Conservation (phyloP, 129 eudicot genomes). For the sunflower (Helianthus annuus) region HanXRQr2.0-SUNRISE NC_035433.2:90914193-90914692, state of each 20-base stretch:
- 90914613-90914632: background rate
- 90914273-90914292: constrained; percentile 44
- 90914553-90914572: constrained; percentile 28
- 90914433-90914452: constrained; percentile 10
- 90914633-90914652: background rate
- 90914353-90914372: constrained; percentile 23
- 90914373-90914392: constrained; percentile 11
- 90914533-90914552: constrained; percentile 28
- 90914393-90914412: constrained; percentile 24
- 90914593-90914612: background rate
- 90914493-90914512: constrained; percentile 20
- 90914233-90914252: constrained; percentile 21
- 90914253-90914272: constrained; percentile 38
- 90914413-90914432: constrained; percentile 31
- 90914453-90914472: constrained; percentile 21
- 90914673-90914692: too few species aligned
- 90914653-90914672: too few species aligned
- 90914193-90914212: constrained; percentile 24
- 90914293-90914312: constrained; percentile 25
- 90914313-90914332: constrained; percentile 29
- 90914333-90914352: constrained; percentile 19
- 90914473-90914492: constrained; percentile 19
- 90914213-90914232: constrained; percentile 31
- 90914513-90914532: constrained; percentile 26
- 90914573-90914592: constrained; percentile 18